A percentile compares a stretch with the other conserved stretches of the same genome.
These are phyloP conservation scores for Protostelium mycophagum DNA, from an alignment of 78 protist genomes.

Conservation along the genomic window DNA sequence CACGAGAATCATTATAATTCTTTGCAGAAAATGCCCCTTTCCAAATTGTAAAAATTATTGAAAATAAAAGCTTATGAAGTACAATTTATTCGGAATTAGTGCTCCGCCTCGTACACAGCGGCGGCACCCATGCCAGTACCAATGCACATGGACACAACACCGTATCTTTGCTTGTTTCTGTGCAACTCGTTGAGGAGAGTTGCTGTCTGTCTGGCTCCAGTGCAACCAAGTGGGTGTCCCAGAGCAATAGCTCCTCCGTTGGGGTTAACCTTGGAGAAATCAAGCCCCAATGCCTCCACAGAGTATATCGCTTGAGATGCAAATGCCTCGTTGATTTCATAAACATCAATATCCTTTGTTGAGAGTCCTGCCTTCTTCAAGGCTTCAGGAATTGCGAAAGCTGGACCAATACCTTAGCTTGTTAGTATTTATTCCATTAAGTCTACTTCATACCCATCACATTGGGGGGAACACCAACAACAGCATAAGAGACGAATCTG, in stretches of 20 bases:
- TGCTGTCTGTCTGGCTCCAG: slow-evolving; percentile 66
- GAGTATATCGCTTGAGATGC: slow-evolving; percentile 82
- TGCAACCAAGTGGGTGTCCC: slow-evolving; percentile 98
- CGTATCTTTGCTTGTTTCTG: slow-evolving; percentile 22
- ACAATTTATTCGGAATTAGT: too few relatives aligned
- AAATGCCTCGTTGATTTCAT: slow-evolving; percentile 95
- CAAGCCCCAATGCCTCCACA: slow-evolving; percentile 37
- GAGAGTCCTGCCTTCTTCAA: slow-evolving; percentile 75
- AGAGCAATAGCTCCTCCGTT: slow-evolving; percentile 96
- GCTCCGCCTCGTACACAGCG: slow-evolving; percentile 26
- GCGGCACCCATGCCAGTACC: slow-evolving; percentile 73
- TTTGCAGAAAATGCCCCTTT: neutral
- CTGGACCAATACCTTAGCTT: slow-evolving; percentile 87
- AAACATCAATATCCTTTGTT: slow-evolving; percentile 81
- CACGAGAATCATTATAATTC: neutral
- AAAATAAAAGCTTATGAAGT: too few relatives aligned
- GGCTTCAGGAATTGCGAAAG: slow-evolving; percentile 79
- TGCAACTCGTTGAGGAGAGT: slow-evolving; percentile 37
- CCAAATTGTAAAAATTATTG: neutral
- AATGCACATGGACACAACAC: slow-evolving; percentile 63
- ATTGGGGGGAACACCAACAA: slow-evolving; percentile 71
- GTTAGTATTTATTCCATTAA: too few relatives aligned
- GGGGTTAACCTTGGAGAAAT: slow-evolving; percentile 75
- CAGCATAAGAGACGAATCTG: slow-evolving; percentile 29
- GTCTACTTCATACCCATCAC: too few relatives aligned